Evolutionary conservation across 192 early-diverging fungal genomes (phyloP).

Genomic region (Phlyctochytrium bullatum): DNA sequence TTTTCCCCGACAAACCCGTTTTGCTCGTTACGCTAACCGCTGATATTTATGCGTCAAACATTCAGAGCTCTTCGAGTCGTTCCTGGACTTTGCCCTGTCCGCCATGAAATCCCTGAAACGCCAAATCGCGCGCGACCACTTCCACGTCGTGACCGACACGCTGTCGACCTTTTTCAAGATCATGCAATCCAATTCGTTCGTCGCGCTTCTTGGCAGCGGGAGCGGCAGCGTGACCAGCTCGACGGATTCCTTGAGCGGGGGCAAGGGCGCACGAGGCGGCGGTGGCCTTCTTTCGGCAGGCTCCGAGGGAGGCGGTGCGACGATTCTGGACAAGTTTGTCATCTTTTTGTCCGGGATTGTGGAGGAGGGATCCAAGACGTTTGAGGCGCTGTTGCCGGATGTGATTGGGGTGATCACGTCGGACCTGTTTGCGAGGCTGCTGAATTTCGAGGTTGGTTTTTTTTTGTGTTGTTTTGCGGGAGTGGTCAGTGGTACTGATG

Average conservation of each 20-base stretch:
- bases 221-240: background rate
- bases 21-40: background rate
- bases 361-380: constrained; percentile 11
- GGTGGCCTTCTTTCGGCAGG: no score
- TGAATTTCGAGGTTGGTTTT: constrained; percentile 6
- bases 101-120: background rate
- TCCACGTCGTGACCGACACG: constrained; percentile 5
- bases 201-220: background rate
- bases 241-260: no score
- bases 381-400: constrained; percentile 11
- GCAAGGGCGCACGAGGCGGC: no score
- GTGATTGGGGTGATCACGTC: background rate
- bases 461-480: background rate
- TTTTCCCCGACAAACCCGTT: background rate
- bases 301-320: background rate
- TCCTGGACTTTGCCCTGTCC: constrained; percentile 8
- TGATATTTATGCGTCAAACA: background rate
- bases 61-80: constrained; percentile 5
- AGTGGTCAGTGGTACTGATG: no score
- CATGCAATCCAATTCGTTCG: background rate
- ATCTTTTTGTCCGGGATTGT: background rate
- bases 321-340: constrained; percentile 14
- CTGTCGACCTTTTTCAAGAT: constrained; percentile 6
- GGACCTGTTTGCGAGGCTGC: background rate
- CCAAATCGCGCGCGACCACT: constrained; percentile 3